Base-by-base conservation (phyloP, 2,329 filamentous ascomycete genomes). In the Pyrenochaeta sp. region DNA sequence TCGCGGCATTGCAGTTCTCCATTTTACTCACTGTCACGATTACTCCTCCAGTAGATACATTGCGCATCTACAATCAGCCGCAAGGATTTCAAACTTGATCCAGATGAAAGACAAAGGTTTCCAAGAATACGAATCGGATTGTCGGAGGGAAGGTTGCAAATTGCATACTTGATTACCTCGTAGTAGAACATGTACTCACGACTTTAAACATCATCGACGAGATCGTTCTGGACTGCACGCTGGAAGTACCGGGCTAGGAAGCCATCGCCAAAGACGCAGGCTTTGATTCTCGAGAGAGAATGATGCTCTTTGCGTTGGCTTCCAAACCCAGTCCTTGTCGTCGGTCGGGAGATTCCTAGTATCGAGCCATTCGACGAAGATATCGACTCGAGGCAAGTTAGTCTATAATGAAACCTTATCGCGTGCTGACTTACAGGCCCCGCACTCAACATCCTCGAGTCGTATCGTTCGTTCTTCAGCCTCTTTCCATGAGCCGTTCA, bases 351-450 rank as follows among this genome's bases (percentile, higher is more conserved):
- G 45, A 2, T 3, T 49, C 1, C 54, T 37, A 1, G 61, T 53
- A 25, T 69, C 62, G 0, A 66, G 44, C 66, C 65, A 66, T 13
- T 66, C 43, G 13, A 67, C 47, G 25, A 65, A 67, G 10, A 64
- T 28, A 15, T 62, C 48, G 32, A 62, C 57, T 65, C 25, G 6
- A 2, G 6, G 1, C 22, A 15, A 39, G 13, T 39, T 13, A 39
- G 36, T 19, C 48, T 22, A 8, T 37, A 2, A 39, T 24, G 25
- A n/a, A 32, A 15, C 39, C 2, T 13, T 3, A 19, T 30, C 19
- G 24, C 22, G 3, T 27, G 1, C 45, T 6, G 2, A 52, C 49
- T 50, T 15, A 61, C 51, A 65, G 1, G 32, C 51, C 1, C 22
- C 10, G 25, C 52, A 49, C 1, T 67, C 58, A 9, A 67, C 55